A percentile compares a stretch with the other conserved stretches of the same genome.
Evolutionary conservation across 345 rosid species (phyloP).

Genomic region (Adansonia digitata): DNA sequence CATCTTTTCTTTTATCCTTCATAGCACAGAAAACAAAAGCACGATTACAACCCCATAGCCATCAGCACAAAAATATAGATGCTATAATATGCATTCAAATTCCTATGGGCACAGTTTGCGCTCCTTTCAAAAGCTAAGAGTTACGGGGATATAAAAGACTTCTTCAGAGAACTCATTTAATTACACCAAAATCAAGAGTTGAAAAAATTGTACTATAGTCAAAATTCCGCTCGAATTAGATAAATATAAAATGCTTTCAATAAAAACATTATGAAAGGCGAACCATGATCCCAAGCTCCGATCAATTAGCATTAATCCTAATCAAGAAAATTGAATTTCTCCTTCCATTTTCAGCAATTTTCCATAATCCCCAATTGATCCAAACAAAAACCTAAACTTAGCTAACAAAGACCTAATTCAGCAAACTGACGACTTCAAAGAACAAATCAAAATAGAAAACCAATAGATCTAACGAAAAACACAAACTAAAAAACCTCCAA

Average conservation of each 20-base stretch:
- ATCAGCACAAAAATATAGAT: background rate
- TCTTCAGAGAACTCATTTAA: background rate
- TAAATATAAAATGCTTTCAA: background rate
- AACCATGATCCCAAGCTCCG: background rate
- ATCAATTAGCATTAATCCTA: background rate
- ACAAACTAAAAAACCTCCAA: background rate
- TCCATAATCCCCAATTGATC: background rate
- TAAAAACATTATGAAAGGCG: background rate
- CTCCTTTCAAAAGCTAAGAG: background rate
- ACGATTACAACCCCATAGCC: background rate
- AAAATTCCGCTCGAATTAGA: background rate
- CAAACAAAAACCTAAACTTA: background rate
- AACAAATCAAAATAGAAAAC: constrained; percentile 20
- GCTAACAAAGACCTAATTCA: constrained; percentile 7
- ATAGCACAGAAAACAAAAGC: constrained; percentile 13
- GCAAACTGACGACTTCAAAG: background rate
- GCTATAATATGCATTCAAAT: constrained; percentile 2
- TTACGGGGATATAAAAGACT: background rate
- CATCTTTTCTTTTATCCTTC: constrained; percentile 99
- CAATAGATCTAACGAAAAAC: constrained; percentile 43
- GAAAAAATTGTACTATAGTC: background rate
- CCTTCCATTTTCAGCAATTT: background rate
- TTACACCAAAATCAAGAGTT: background rate
- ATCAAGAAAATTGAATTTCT: background rate
- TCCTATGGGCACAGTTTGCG: background rate